phyloP scores from a whole-genome alignment of 148 eudicot genomes.

The Heliamphora exappendiculata region DNA sequence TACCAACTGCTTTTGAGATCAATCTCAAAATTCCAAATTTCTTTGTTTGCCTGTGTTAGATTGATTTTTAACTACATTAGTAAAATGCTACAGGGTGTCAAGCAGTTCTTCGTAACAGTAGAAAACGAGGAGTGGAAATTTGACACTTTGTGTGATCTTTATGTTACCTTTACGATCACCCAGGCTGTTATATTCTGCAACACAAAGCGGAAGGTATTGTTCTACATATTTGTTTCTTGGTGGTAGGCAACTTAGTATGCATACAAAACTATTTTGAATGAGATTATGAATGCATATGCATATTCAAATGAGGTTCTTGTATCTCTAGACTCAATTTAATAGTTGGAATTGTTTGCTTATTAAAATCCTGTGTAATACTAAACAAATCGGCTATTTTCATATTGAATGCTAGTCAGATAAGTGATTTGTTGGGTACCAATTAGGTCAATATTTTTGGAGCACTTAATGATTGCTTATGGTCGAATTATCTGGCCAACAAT shows the following conservation, averaged over 20 bases:
- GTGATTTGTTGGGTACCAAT: too few species aligned
- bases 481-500: too few species aligned
- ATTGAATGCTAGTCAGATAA: too few species aligned
- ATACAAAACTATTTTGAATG: too few species aligned
- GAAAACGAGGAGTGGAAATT: conserved; percentile 98
- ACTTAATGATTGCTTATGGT: too few species aligned
- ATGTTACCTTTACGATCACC: conserved; percentile 89
- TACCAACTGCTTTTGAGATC: background rate
- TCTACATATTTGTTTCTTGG: too few species aligned
- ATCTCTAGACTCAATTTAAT: background rate
- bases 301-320: too few species aligned
- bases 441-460: too few species aligned
- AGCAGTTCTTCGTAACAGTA: conserved; percentile 93
- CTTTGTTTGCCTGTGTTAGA: background rate
- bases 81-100: conserved; percentile 63
- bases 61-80: background rate
- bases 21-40: background rate
- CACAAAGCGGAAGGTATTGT: conserved; percentile 79
- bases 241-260: too few species aligned
- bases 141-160: conserved; percentile 88
- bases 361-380: too few species aligned
- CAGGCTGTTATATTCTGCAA: conserved; percentile 98
- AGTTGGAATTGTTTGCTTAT: background rate
- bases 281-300: too few species aligned
- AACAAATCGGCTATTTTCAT: too few species aligned